phyloP scores from a whole-genome alignment of 129 eudicot species.

The Escallonia herrerae region DNA sequence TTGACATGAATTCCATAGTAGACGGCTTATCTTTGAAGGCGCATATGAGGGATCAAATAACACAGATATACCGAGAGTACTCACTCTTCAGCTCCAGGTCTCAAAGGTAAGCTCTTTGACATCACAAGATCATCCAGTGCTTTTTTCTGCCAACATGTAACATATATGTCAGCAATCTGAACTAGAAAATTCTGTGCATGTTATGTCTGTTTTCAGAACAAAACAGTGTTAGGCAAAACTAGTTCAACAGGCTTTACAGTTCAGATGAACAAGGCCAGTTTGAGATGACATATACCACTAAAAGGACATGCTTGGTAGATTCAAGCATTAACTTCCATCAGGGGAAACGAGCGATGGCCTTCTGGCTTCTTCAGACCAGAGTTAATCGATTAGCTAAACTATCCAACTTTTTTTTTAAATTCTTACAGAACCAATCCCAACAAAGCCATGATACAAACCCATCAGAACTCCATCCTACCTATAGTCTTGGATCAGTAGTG shows the following conservation, averaged over 20 bases:
- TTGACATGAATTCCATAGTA: too few relatives aligned
- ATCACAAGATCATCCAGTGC: constrained; percentile 82
- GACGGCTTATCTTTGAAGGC: too few relatives aligned
- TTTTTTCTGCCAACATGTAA: constrained; percentile 53
- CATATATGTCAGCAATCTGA: constrained; percentile 8
- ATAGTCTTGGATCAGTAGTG: too few relatives aligned
- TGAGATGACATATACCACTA: too few relatives aligned
- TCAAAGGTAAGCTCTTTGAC: constrained; percentile 62
- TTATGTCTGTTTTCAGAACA: background rate
- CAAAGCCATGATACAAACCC: background rate
- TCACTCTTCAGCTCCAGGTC: constrained; percentile 96
- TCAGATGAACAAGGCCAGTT: background rate
- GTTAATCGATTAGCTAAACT: too few relatives aligned
- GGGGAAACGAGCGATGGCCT: too few relatives aligned
- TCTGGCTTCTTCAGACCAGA: too few relatives aligned
- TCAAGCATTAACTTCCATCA: too few relatives aligned
- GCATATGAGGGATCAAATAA: background rate
- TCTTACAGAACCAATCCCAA: background rate
- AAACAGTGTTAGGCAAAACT: background rate
- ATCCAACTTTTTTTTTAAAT: too few relatives aligned
- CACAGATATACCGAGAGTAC: constrained; percentile 20
- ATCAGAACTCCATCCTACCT: background rate
- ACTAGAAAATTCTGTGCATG: background rate
- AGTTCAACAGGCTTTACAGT: background rate
- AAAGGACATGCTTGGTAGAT: too few relatives aligned